Evolutionary conservation across 371 early-diverging fungal species (phyloP).

Genomic region (Mortierella sp.): DNA sequence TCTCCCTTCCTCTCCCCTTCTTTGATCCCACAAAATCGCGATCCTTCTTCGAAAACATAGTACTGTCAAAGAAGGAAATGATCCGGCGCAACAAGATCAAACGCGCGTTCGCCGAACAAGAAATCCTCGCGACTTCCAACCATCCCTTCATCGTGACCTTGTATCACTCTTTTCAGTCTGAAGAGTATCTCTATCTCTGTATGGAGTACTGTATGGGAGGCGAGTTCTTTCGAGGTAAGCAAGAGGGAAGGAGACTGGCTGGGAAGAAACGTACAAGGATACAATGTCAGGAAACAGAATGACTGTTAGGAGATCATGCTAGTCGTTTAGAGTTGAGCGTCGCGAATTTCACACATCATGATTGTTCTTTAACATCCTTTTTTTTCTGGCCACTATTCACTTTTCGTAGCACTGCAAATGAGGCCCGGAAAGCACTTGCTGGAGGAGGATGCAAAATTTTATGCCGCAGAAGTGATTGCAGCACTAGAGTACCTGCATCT

Average conservation of each 20-base stretch:
- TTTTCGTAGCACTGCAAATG: slow-evolving; percentile 78
- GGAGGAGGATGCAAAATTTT: slow-evolving; percentile 95
- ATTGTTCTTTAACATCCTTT: not conserved
- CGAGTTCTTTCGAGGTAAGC: slow-evolving; percentile 93
- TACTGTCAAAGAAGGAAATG: slow-evolving; percentile 96
- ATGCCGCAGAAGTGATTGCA: slow-evolving; percentile 97
- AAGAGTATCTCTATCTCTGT: slow-evolving; percentile 94
- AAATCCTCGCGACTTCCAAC: slow-evolving; percentile 92
- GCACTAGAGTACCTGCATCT: slow-evolving; percentile 97
- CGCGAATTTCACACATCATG: too few relatives aligned
- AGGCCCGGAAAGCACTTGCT: slow-evolving; percentile 87
- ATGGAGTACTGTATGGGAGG: slow-evolving; percentile 99
- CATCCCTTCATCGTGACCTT: slow-evolving; percentile 98
- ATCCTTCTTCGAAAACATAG: slow-evolving; percentile 61
- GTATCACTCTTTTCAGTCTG: slow-evolving; percentile 96
- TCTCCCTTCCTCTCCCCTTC: not conserved
- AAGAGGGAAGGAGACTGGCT: too few relatives aligned
- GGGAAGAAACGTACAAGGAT: too few relatives aligned
- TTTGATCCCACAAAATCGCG: too few relatives aligned
- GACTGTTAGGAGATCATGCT: not conserved
- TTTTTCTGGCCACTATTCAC: not conserved
- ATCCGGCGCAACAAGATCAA: slow-evolving; percentile 96
- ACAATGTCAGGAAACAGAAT: too few relatives aligned
- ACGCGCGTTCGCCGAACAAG: slow-evolving; percentile 96
- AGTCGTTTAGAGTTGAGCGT: too few relatives aligned